Conservation (phyloP, 768 basidiomycete species). For the Suillus tomentosus region DNA sequence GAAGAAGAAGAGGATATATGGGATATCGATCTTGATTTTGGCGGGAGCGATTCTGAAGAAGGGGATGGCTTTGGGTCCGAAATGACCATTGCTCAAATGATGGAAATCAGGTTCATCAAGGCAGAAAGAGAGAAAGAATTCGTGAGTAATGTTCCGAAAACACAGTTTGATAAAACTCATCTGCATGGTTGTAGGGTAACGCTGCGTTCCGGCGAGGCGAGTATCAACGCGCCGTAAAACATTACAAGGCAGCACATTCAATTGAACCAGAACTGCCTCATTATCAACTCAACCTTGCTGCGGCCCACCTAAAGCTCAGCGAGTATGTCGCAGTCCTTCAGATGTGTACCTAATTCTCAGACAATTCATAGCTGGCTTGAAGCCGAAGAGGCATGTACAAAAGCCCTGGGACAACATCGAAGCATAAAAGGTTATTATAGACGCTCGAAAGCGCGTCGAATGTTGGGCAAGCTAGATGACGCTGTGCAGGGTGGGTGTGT, state of each 20-base stretch:
- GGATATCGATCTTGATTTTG: constrained; percentile 72
- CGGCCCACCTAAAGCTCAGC: constrained; percentile 68
- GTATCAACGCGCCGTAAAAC: constrained; percentile 53
- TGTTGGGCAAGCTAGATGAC: constrained; percentile 56
- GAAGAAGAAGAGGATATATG: constrained; percentile 77
- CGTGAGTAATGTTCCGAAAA: constrained; percentile 37
- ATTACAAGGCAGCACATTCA: constrained; percentile 59
- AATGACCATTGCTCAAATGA: constrained; percentile 72
- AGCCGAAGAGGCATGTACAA: constrained; percentile 70
- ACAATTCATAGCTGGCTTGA: constrained; percentile 58
- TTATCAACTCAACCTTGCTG: constrained; percentile 77
- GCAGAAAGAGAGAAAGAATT: constrained; percentile 74
- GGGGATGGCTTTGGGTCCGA: constrained; percentile 41
- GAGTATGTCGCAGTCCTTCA: constrained; percentile 47
- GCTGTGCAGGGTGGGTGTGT: constrained; percentile 55
- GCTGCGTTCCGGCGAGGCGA: constrained; percentile 65
- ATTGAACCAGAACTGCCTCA: constrained; percentile 75
- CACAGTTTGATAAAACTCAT: constrained; percentile 9
- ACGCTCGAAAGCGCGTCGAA: constrained; percentile 65
- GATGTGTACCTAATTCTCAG: constrained; percentile 18
- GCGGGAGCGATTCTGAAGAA: constrained; percentile 54
- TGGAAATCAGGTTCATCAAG: constrained; percentile 71
- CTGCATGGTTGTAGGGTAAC: constrained; percentile 55
- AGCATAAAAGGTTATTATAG: constrained; percentile 73
- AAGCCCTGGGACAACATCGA: constrained; percentile 62